These are phyloP conservation scores for Globisporangium takayamanum DNA, from an alignment of 352 stramenopile genomes.

Conservation along the genomic window DNA sequence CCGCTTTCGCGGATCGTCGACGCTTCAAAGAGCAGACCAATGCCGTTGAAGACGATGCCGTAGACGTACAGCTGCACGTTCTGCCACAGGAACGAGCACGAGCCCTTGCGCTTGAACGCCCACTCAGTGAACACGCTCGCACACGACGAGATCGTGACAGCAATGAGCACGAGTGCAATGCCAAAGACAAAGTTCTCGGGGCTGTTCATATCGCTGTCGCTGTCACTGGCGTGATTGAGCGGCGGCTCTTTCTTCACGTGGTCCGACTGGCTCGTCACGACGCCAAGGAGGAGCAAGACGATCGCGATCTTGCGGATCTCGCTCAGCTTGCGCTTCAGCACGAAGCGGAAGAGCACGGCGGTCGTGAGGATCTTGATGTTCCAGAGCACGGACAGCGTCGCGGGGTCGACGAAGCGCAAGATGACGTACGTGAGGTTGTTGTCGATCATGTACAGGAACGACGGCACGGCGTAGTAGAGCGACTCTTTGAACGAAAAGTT, in stretches of 20 bases:
- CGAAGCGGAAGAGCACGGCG: slow-evolving; percentile 75
- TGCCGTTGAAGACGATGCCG: slow-evolving; percentile 75
- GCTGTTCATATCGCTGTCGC: slow-evolving; percentile 4
- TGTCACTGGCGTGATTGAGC: slow-evolving; percentile 2
- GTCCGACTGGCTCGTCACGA: slow-evolving; percentile 76
- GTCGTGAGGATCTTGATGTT: slow-evolving; percentile 88
- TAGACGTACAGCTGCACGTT: slow-evolving; percentile 80
- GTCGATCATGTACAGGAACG: slow-evolving; percentile 84
- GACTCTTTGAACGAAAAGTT: slow-evolving; percentile 45
- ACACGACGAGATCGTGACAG: slow-evolving; percentile 72
- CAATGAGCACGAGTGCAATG: slow-evolving; percentile 63
- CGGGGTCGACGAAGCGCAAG: slow-evolving; percentile 77
- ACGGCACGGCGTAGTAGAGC: slow-evolving; percentile 74
- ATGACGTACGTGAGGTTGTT: slow-evolving; percentile 89
- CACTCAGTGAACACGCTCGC: slow-evolving; percentile 83
- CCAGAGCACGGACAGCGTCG: slow-evolving; percentile 83
- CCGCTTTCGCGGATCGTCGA: slow-evolving; percentile 35
- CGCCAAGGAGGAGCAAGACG: slow-evolving; percentile 62
- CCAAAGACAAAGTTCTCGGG: slow-evolving; percentile 33
- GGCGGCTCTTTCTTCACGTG: slow-evolving; percentile 30
- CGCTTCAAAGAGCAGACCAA: slow-evolving; percentile 48
- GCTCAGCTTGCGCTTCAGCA: slow-evolving; percentile 64
- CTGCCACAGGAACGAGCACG: slow-evolving; percentile 75
- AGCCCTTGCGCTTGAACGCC: slow-evolving; percentile 75
- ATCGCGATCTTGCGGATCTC: slow-evolving; percentile 76